Evolutionary conservation across 768 basidiomycete species (phyloP).

Genomic region (Macrolepiota dolichaula): DNA sequence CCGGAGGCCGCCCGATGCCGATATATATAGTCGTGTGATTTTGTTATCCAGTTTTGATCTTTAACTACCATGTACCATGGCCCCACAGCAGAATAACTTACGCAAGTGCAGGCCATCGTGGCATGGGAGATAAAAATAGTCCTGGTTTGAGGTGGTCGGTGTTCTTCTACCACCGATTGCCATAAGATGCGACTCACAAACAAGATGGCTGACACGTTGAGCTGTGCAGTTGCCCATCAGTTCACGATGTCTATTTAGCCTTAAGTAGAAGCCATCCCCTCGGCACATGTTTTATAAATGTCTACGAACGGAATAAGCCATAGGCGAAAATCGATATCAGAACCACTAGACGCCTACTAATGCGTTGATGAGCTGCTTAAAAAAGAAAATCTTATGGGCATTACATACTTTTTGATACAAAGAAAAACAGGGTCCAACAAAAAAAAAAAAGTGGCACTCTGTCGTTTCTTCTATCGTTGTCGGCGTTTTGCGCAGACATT

Average conservation of each 20-base stretch:
- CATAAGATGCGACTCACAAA: slow-evolving; percentile 40
- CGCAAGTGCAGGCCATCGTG: slow-evolving; percentile 1
- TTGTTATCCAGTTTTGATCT: slow-evolving; percentile 13
- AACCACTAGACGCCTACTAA: neutral
- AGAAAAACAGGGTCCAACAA: neutral
- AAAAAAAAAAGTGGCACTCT: neutral
- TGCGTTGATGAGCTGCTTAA: neutral
- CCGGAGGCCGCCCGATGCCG: neutral
- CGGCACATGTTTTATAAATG: neutral
- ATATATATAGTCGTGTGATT: neutral
- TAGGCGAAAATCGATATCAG: neutral
- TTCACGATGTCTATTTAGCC: too few species aligned
- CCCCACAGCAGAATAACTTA: neutral
- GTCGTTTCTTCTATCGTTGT: neutral
- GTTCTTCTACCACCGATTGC: slow-evolving; percentile 51
- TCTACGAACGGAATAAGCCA: neutral
- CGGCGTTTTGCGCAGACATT: neutral
- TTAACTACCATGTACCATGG: slow-evolving; percentile 18
- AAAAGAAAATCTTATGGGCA: neutral
- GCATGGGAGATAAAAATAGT: slow-evolving; percentile 32
- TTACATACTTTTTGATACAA: neutral
- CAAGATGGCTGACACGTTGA: neutral
- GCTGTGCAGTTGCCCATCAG: neutral
- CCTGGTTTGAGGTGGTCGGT: slow-evolving; percentile 76
- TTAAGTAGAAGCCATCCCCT: neutral